Conservation (phyloP, 805 yeast genomes). For the Yarrowia sp. region DNA sequence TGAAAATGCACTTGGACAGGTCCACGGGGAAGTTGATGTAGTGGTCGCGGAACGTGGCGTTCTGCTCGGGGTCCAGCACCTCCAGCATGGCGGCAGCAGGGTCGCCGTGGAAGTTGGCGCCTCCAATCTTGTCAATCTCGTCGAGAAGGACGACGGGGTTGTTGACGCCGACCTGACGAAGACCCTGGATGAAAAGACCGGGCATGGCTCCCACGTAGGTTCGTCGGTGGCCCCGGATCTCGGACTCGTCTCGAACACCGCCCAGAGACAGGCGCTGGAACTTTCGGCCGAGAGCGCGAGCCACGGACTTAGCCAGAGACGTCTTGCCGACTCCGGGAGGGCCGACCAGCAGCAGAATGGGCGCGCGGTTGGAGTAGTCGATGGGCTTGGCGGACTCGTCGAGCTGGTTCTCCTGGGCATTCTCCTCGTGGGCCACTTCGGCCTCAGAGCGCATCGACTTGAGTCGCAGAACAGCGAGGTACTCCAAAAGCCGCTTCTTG, state of each 20-base stretch:
- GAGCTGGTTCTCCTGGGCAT: not conserved
- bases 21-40: slow-evolving; percentile 84
- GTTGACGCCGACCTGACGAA: slow-evolving; percentile 71
- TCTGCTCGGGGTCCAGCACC: slow-evolving; percentile 89
- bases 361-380: slow-evolving; percentile 46
- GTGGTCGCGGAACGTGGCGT: slow-evolving; percentile 71
- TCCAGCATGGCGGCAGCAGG: slow-evolving; percentile 88
- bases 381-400: slow-evolving; percentile 11
- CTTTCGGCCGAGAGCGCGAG: slow-evolving; percentile 65
- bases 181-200: slow-evolving; percentile 72
- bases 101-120: slow-evolving; percentile 64
- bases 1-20: slow-evolving; percentile 72
- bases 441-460: slow-evolving; percentile 32
- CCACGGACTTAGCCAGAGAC: slow-evolving; percentile 77
- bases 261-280: slow-evolving; percentile 82
- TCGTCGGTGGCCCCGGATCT: slow-evolving; percentile 84
- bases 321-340: slow-evolving; percentile 97
- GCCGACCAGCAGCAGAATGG: slow-evolving; percentile 78
- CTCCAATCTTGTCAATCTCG: slow-evolving; percentile 77
- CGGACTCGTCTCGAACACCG: slow-evolving; percentile 86
- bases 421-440: slow-evolving; percentile 29
- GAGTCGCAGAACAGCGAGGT: slow-evolving; percentile 72
- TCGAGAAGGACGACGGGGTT: slow-evolving; percentile 81
- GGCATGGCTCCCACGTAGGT: slow-evolving; percentile 94
- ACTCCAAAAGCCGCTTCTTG: slow-evolving; percentile 72